Conservation (phyloP, 192 early-diverging fungal genomes). For the Powellomyces hirtus region DNA sequence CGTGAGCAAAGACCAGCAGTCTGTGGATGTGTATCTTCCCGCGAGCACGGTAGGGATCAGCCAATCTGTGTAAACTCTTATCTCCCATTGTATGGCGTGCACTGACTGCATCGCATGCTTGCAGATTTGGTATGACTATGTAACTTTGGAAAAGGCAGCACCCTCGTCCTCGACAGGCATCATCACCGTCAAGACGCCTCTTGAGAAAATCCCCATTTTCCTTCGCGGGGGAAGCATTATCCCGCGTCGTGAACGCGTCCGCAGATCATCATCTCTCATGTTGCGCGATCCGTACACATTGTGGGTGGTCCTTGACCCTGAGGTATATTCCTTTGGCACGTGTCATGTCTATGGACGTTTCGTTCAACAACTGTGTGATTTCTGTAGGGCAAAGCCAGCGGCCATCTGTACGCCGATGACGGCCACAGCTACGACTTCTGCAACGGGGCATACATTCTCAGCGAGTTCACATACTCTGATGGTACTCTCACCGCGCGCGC, state of each 20-base stretch:
- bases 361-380: neutral
- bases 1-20: slow-evolving; percentile 51
- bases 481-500: slow-evolving; percentile 28
- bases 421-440: slow-evolving; percentile 75
- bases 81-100: neutral
- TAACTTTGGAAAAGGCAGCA: slow-evolving; percentile 39
- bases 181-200: slow-evolving; percentile 57
- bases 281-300: slow-evolving; percentile 88
- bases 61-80: too few relatives aligned
- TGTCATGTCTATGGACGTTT: neutral
- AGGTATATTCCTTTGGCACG: slow-evolving; percentile 31
- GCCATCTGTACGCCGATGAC: slow-evolving; percentile 89
- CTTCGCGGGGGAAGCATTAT: slow-evolving; percentile 89
- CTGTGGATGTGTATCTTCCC: slow-evolving; percentile 73
- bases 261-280: slow-evolving; percentile 79
- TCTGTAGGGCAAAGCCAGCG: slow-evolving; percentile 61
- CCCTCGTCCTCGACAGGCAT: slow-evolving; percentile 6
- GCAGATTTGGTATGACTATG: slow-evolving; percentile 73
- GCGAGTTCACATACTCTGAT: slow-evolving; percentile 49
- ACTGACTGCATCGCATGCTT: slow-evolving; percentile 12
- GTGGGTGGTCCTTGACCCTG: slow-evolving; percentile 69
- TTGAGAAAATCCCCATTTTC: slow-evolving; percentile 82
- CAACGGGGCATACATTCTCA: slow-evolving; percentile 65
- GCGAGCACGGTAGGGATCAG: slow-evolving; percentile 52
- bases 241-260: slow-evolving; percentile 77